Base-by-base conservation (phyloP, 805 yeast species). In the Danielozyma ontarioensis region DNA sequence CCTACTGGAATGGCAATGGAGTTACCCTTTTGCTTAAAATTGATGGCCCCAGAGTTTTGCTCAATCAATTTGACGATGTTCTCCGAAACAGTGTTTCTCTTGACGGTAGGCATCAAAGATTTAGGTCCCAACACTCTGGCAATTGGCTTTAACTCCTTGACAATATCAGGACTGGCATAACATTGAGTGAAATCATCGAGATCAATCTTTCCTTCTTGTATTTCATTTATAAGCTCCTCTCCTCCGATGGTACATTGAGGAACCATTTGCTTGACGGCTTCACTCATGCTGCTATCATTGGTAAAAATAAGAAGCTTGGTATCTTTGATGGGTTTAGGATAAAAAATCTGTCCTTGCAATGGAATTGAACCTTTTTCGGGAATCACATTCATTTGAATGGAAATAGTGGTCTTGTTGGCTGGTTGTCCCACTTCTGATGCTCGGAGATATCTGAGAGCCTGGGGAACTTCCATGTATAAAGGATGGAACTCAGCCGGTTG, bases 391-490 rank as follows among this genome's bases (percentile, higher is more conserved):
- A 81, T 75, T 34, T 84, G 58, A 13, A 83, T 67, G 18, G 59
- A 43, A 26, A 90, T 67, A 16, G 89, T 80, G 15, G 90, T 78
- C 46, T 79, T 78, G n/a, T 72, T 62, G 4, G 71, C 64, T 2
- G 90, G 77, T 51, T 83, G 77, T 4, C 98, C 97, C 4, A 88
- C 94, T 57, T 88, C 96, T 4, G 88, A 77, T 0, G 97, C 96
- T 42, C 96, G 71, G 36, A 90, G 54, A 51, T 79, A 88, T 47
- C 83, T 72, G 56, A 87, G 57, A 1, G 97, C 96, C 19, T 64
- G 58, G 4, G 83, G 75, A 5, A 87, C 68, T 31, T 76, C 79
- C 83, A 84, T 77, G 51, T 77, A 81, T 34, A 83, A 64, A 2
- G 89, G 89, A 32, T 70, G 69, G 11, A 42, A 59, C 53, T 44